Evolutionary conservation across 2,329 filamentous ascomycete genomes (phyloP).

Genomic region (Niveomyces coronatus): DNA sequence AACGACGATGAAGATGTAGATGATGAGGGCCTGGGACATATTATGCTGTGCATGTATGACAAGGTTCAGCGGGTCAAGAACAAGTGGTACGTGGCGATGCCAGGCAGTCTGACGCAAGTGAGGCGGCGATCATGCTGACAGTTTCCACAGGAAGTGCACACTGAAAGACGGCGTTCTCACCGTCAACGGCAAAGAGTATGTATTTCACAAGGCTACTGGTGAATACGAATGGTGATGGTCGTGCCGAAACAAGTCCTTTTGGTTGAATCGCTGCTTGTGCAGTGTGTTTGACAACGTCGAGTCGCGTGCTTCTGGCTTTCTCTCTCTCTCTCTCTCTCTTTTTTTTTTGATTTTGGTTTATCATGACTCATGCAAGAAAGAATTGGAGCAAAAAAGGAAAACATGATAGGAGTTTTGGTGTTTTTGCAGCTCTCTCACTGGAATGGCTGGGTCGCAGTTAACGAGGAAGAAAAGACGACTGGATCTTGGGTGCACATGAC

Average conservation of each 20-base stretch:
- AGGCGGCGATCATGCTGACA: not conserved
- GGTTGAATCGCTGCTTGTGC: too few species aligned
- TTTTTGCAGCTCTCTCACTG: not conserved
- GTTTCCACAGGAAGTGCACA: constrained; percentile 71
- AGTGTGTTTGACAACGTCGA: too few species aligned
- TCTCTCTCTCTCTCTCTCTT: not conserved
- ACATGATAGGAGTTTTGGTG: constrained; percentile 3
- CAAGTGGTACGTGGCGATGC: constrained; percentile 58
- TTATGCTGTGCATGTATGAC: constrained; percentile 99
- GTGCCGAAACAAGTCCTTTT: not conserved
- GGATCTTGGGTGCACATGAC: too few species aligned
- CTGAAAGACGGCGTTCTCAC: constrained; percentile 94
- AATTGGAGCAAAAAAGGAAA: too few species aligned
- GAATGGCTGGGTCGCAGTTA: too few species aligned
- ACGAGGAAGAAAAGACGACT: not conserved
- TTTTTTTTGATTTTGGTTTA: constrained; percentile 1
- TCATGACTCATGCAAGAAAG: constrained; percentile 1
- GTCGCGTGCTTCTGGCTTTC: too few species aligned
- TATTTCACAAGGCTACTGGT: constrained; percentile 95
- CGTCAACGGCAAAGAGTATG: constrained; percentile 88
- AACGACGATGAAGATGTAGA: constrained; percentile 76
- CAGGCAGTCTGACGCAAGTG: not conserved
- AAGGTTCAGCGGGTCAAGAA: constrained; percentile 99
- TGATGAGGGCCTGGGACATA: constrained; percentile 72
- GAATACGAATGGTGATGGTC: constrained; percentile 88